Evolutionary conservation across 495 filamentous ascomycete species (phyloP), one percentile per base, ranked within the genome.

Genomic region (Penicillium bialowiezense): DNA sequence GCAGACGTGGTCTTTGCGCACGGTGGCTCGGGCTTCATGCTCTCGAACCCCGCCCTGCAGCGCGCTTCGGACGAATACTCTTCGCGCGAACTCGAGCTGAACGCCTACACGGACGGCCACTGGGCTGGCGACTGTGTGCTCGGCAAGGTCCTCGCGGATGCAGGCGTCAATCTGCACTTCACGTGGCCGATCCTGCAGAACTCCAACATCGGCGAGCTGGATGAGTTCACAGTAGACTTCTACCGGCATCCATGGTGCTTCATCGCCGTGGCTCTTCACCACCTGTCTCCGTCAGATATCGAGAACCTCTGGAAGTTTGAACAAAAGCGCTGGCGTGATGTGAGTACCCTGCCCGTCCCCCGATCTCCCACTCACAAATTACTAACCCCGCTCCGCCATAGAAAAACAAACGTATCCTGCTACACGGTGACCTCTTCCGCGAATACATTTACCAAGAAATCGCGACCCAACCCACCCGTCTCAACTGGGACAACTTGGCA

Each of bases 101-200:
- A 88, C 57, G 54, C 63, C n/a, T 72, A 65, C 38, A 81, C 81
- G 0, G 70, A 74, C 44, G 50, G 54, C 7, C 75, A 82, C 41
- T 89, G 86, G 72, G 88, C 84, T 36, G 87, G 87, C 3, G 87
- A 90, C 59, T 78, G 80, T 48, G 70, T 88, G 4, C 68, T 89
- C 31, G 76, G 77, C 21, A 67, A 78, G 42, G 80, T 80, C 1
- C 60, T 89, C 36, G 67, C 72, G 21, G 79, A 85, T 38, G 73
- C 72, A 5, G 77, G 73, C 18, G 72, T 82, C 7, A 47, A 69
- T 21, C 58, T 81, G 18, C 73, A 71, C 29, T 73, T 62, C 19
- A 70, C 74, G 0, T 78, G 72, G 69, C 80, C 81, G 18, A 63
- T 79, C 20, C 55, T 89, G 17, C 72, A 75, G 26, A 74, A 74